These are phyloP conservation scores for Sclerotinia spermophila DNA, from an alignment of 2,329 filamentous ascomycete genomes.

Conservation along the genomic window DNA sequence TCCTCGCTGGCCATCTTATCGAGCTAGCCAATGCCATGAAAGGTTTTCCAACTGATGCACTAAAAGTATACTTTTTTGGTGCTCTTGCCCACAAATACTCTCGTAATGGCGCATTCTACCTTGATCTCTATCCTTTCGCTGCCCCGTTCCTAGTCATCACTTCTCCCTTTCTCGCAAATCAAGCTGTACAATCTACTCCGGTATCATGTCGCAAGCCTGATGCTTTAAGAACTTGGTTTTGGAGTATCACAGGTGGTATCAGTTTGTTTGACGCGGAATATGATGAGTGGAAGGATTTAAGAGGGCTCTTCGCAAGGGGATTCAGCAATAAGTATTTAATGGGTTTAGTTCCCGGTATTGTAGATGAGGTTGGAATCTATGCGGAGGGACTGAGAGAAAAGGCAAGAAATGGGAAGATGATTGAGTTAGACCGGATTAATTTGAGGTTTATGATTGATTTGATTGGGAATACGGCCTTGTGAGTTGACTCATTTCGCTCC, in stretches of 20 bases:
- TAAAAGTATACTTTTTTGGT: slow-evolving; percentile 23
- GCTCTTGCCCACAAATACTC: slow-evolving; percentile 21
- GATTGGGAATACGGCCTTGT: slow-evolving; percentile 24
- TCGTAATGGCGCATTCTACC: slow-evolving; percentile 24
- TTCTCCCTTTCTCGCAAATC: slow-evolving; percentile 24
- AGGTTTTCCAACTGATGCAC: slow-evolving; percentile 21
- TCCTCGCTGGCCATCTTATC: slow-evolving; percentile 23
- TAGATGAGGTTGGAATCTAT: slow-evolving; percentile 23
- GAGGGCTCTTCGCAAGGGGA: slow-evolving; percentile 29
- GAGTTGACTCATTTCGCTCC: not conserved
- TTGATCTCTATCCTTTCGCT: slow-evolving; percentile 30
- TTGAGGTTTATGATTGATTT: slow-evolving; percentile 29
- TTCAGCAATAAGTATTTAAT: slow-evolving; percentile 26
- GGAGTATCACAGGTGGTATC: slow-evolving; percentile 19
- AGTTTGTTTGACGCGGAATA: slow-evolving; percentile 27
- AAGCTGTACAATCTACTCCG: slow-evolving; percentile 24
- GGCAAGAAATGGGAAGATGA: slow-evolving; percentile 23
- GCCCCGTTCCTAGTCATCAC: slow-evolving; percentile 24
- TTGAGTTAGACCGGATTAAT: slow-evolving; percentile 23
- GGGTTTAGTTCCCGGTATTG: slow-evolving; percentile 22
- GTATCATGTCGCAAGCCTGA: slow-evolving; percentile 21
- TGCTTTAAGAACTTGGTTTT: slow-evolving; percentile 21
- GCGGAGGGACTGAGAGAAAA: slow-evolving; percentile 17
- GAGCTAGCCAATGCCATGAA: slow-evolving; percentile 16
- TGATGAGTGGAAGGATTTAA: slow-evolving; percentile 27